phyloP scores from a whole-genome alignment of 2,329 filamentous ascomycete species.

The Penicillium rolfsii region DNA sequence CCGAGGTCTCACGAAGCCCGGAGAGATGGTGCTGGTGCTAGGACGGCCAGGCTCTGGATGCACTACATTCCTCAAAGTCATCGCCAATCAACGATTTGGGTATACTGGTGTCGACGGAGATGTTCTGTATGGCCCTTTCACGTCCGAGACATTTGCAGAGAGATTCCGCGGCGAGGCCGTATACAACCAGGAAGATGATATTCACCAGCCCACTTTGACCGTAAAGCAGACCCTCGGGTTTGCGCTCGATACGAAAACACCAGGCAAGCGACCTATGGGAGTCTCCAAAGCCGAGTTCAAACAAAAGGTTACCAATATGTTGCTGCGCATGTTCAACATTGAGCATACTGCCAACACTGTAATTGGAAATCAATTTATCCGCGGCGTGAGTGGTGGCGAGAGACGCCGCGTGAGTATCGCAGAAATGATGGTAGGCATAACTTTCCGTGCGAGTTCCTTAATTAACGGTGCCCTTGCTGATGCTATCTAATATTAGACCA shows the following conservation, averaged over 20 bases:
- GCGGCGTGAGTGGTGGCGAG: conserved; percentile 74
- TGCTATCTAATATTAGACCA: conserved; percentile 35
- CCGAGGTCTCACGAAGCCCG: conserved; percentile 67
- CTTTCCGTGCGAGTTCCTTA: too few relatives aligned
- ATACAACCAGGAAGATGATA: conserved; percentile 84
- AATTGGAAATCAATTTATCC: conserved; percentile 79
- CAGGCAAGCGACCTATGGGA: conserved; percentile 75
- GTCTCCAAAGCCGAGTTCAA: conserved; percentile 76
- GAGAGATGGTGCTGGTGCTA: conserved; percentile 86
- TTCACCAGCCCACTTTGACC: conserved; percentile 82
- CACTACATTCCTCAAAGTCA: conserved; percentile 69
- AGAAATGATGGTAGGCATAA: conserved; percentile 68
- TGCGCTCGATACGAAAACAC: conserved; percentile 81
- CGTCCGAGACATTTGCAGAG: conserved; percentile 68
- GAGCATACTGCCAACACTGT: conserved; percentile 84
- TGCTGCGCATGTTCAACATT: conserved; percentile 93
- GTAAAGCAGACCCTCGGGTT: conserved; percentile 87
- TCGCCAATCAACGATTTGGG: conserved; percentile 67
- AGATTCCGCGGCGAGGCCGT: conserved; percentile 79
- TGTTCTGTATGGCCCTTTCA: conserved; percentile 75
- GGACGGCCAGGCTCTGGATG: conserved; percentile 75
- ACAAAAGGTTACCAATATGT: conserved; percentile 69
- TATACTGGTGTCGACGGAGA: conserved; percentile 69
- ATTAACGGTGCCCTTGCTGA: neutral
- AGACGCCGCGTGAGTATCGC: conserved; percentile 80